Evolutionary conservation across 73 alveolate species (phyloP), one percentile per base, ranked within the genome.

Genomic region (Durusdinium trenchii): DNA sequence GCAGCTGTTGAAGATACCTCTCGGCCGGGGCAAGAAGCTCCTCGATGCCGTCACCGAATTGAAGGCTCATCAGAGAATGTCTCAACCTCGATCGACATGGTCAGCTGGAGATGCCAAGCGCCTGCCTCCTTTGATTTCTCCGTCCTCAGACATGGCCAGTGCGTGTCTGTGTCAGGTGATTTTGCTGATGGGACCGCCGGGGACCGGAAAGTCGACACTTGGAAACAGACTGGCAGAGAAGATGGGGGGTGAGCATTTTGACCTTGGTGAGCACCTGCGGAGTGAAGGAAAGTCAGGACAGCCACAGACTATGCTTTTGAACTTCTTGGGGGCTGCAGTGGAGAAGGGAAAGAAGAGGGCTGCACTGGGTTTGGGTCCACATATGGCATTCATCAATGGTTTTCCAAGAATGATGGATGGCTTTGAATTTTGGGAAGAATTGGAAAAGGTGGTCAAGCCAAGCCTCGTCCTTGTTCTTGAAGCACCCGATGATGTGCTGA

Each of bases 341-440:
- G 98, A 91, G 45, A 76, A 91, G 76, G 98, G 76, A 18, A 52
- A n/a, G 67, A 54, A 52, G 45, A 67, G 30, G 46, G 87, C 45
- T 18, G 18, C 87, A 18, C 43, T n/a, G 69, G 85, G 94, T n/a
- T n/a, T 9, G 35, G 86, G 86, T 64, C 85, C 98, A 28, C 89
- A 91, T 20, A 32, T 91, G n/a, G 98, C 81, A 45, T 91, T 91
- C 35, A 89, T 91, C 46, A 91, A 91, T 35, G 98, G 98, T n/a
- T 91, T 14, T 76, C 98, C 98, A n/a, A 87, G 98, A 14, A 73
- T 60, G 89, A 91, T 91, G 60, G 98, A 91, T 26, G 98, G 98
- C 45, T 71, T 91, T 57, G 45, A 46, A 23, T 57, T 91, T 54
- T 71, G 87, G 89, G 73, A 48, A 30, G 81, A 78, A 7, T 38